These are phyloP conservation scores for Hevea brasiliensis DNA, from an alignment of 345 rosid species.

Conservation along the genomic window DNA sequence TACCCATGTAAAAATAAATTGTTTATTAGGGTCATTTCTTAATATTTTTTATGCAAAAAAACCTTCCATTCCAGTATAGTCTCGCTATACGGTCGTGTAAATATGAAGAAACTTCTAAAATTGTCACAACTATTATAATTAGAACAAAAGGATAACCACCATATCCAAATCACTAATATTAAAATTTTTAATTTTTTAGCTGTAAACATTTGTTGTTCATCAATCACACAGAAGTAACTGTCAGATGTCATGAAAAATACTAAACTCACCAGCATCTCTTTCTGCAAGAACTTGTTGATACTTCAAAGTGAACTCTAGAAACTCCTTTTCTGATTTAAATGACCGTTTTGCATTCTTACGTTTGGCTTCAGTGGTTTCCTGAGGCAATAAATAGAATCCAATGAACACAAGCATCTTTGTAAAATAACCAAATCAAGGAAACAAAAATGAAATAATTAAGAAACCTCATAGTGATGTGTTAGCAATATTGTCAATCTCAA, in stretches of 20 bases:
- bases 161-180: not conserved
- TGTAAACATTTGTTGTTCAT: not conserved
- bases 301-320: slow-evolving; percentile 76
- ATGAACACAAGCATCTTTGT: not conserved
- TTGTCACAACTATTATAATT: not conserved
- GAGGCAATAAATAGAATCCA: slow-evolving; percentile 22
- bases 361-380: slow-evolving; percentile 70
- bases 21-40: not conserved
- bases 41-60: not conserved
- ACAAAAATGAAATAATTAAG: slow-evolving; percentile 2
- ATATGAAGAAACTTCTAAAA: not conserved
- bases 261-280: slow-evolving; percentile 68
- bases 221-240: not conserved
- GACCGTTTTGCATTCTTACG: slow-evolving; percentile 64
- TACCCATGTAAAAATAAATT: not conserved
- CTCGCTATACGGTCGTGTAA: not conserved
- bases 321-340: slow-evolving; percentile 74
- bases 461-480: not conserved
- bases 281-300: slow-evolving; percentile 91
- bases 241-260: slow-evolving; percentile 14
- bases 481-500: not conserved
- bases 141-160: not conserved
- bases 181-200: not conserved
- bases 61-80: not conserved
- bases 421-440: not conserved